Percentiles rank a stretch among this genome's conserved stretches.
Conservation (phyloP, 2,329 filamentous ascomycete species). For the Claviceps citrina region DNA sequence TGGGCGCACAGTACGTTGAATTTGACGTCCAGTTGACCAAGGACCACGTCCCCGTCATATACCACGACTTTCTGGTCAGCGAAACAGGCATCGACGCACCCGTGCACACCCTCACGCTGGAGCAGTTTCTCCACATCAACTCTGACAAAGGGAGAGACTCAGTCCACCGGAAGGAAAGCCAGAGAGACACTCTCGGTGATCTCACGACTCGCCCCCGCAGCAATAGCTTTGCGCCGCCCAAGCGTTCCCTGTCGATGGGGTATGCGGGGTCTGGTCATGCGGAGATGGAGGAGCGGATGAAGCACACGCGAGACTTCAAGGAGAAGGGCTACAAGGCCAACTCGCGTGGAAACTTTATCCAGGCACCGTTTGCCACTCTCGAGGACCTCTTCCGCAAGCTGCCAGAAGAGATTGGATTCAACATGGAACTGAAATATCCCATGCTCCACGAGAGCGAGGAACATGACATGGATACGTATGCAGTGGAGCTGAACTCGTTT, state of each 20-base stretch:
- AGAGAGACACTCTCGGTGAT: conserved; percentile 1
- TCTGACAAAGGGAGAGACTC: conserved; percentile 26
- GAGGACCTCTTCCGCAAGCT: conserved; percentile 84
- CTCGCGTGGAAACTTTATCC: conserved; percentile 83
- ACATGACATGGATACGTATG: conserved; percentile 92
- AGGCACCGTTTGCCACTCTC: conserved; percentile 86
- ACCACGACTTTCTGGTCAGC: conserved; percentile 94
- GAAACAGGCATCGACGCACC: conserved; percentile 95
- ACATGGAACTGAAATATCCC: conserved; percentile 98
- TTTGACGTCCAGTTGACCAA: conserved; percentile 97
- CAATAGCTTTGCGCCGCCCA: conserved; percentile 23
- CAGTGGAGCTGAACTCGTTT: conserved; percentile 89
- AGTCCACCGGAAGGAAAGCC: neutral
- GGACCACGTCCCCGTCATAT: conserved; percentile 93
- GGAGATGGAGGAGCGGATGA: conserved; percentile 68
- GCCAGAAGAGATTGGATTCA: conserved; percentile 75
- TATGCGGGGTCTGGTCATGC: conserved; percentile 26
- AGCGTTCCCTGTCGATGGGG: conserved; percentile 41
- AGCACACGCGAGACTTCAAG: conserved; percentile 91
- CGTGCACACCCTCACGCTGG: conserved; percentile 83
- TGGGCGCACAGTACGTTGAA: conserved; percentile 64
- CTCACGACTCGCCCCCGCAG: conserved; percentile 13
- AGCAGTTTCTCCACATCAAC: conserved; percentile 89
- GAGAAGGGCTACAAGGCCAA: conserved; percentile 92
- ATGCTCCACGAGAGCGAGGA: conserved; percentile 94